Percentiles rank a stretch among this genome's conserved stretches.
Conservation (phyloP, 139 green algal species). For the Axilococcus clingmanii region DNA sequence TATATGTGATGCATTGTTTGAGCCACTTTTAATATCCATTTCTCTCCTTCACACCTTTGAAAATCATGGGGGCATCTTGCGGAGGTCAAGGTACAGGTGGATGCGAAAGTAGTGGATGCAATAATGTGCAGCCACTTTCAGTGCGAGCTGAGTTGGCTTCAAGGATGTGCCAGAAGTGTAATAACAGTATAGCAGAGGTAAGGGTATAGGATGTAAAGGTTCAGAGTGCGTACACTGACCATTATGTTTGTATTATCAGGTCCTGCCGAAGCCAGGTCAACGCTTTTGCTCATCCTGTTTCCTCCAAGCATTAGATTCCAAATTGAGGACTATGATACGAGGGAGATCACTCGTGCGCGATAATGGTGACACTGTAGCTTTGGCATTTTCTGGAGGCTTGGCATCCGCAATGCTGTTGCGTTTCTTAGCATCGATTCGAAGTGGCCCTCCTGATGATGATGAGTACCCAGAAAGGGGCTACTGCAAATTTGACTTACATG, state of each 20-base stretch:
- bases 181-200: neutral
- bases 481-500: no score
- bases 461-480: no score
- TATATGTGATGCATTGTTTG: neutral
- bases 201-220: neutral
- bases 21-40: neutral
- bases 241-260: neutral
- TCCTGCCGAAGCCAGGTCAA: neutral
- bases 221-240: neutral
- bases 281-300: neutral
- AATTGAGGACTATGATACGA: constrained; percentile 34
- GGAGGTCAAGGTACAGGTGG: neutral
- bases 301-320: constrained; percentile 27
- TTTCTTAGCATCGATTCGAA: constrained; percentile 34
- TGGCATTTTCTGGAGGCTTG: constrained; percentile 49
- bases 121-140: no score
- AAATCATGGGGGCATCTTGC: neutral
- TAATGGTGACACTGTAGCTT: constrained; percentile 28
- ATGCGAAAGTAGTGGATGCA: no score
- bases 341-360: constrained; percentile 18
- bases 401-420: constrained; percentile 33
- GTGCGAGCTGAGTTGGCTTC: no score
- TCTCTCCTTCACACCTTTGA: neutral
- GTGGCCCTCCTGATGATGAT: no score
- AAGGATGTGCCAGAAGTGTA: constrained; percentile 1